Evolutionary conservation across 164 flowering plant species (phyloP).

Genomic region (Paratinospora sagittata): DNA sequence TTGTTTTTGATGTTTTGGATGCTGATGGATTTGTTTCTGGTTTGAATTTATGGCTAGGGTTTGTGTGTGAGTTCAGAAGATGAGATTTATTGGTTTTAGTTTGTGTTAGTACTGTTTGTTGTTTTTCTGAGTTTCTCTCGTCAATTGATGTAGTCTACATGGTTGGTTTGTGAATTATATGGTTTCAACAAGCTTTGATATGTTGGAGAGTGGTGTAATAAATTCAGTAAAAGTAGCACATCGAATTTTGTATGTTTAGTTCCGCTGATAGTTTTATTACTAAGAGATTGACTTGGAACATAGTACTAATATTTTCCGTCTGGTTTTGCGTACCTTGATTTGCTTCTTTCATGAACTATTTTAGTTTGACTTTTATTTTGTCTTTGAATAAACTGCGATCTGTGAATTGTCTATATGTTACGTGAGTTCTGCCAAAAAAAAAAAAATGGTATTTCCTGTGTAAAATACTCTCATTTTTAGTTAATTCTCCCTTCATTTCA

Average conservation of each 20-base stretch:
- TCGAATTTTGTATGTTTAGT: not conserved
- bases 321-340: not conserved
- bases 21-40: not conserved
- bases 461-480: too few species aligned
- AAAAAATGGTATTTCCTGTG: too few species aligned
- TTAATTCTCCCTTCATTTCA: not conserved
- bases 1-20: not conserved
- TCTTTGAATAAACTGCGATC: not conserved
- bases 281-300: not conserved
- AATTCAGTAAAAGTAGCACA: not conserved
- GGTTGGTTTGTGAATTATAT: not conserved
- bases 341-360: not conserved
- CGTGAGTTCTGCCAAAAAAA: too few species aligned
- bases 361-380: not conserved
- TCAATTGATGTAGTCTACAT: not conserved
- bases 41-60: constrained; percentile 12
- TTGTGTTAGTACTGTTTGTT: not conserved
- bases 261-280: not conserved
- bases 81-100: not conserved
- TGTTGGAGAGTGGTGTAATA: not conserved
- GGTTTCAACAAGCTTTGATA: not conserved
- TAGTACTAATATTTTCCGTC: not conserved
- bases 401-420: not conserved
- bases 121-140: not conserved
- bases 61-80: not conserved